Evolutionary conservation across 2,329 filamentous ascomycete genomes (phyloP), one percentile per base, ranked within the genome.

Genomic region (Clonostachys rosea): DNA sequence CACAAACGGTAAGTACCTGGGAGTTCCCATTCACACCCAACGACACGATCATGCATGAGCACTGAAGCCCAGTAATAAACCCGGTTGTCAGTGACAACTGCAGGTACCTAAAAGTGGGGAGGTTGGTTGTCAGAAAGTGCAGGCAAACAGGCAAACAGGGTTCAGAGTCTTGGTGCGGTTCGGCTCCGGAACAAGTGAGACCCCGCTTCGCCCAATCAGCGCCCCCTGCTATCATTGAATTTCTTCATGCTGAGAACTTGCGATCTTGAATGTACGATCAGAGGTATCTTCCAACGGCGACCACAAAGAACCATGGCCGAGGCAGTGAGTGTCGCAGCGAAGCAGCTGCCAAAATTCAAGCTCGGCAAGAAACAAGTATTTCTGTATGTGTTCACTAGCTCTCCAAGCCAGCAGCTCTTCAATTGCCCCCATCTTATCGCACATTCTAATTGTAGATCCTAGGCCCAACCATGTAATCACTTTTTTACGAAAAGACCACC

Each of bases 401-500:
- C 9, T 10, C 24, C 9, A 10, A 20, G 20, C 39, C 30, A 17
- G 46, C n/a, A 12, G 41, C 39, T 14, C 34, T 34, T 30, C 41
- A 10, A 16, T 33, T 17, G 37, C 43, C 45, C n/a, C 44, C 34
- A 8, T 41, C 39, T 11, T 42, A 39, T 33, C 14, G 36, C 35
- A 35, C 20, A 17, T 44, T 4, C 33, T 34, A 36, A 36, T 40
- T 37, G 34, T 45, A 40, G 47, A 24, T 44, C 45, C 17, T 60
- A 96, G 91, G 50, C 92, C 92, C 45, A 83, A 86, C 62, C 89
- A 95, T 71, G 81, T 83, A 54, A 74, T 97, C 61, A 85, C 86
- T 50, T 81, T 97, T 59, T 74, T 95, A 58, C 86, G 76, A 56
- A 86, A 84, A 49, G 81, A 83, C 33, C 76, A 80, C 55, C 79